These are phyloP conservation scores for Albizia julibrissin DNA, from an alignment of 306 rosid species.

Conservation along the genomic window DNA sequence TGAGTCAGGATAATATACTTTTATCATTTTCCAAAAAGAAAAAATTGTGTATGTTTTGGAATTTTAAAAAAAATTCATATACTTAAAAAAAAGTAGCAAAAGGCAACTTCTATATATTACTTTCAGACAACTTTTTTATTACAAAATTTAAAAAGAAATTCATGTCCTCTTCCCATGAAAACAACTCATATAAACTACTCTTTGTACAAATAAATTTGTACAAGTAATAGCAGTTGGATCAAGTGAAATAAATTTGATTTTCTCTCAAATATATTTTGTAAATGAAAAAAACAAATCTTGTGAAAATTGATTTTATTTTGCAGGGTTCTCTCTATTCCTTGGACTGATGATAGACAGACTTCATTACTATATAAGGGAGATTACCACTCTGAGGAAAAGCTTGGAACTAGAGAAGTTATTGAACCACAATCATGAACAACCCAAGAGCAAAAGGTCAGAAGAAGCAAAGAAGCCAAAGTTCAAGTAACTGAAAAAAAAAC, in stretches of 20 bases:
- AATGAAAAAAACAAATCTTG: not conserved
- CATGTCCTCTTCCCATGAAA: not conserved
- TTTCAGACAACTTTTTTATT: not conserved
- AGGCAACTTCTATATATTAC: not conserved
- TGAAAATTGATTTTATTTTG: not conserved
- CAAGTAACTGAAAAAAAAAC: not conserved
- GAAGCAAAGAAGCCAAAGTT: constrained; percentile 25
- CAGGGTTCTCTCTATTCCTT: constrained; percentile 70
- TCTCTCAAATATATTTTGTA: not conserved
- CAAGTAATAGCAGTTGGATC: not conserved
- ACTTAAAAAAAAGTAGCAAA: not conserved
- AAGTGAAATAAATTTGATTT: not conserved
- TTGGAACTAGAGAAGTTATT: constrained; percentile 34
- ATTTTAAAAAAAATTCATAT: not conserved
- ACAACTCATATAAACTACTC: not conserved
- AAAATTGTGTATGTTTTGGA: not conserved
- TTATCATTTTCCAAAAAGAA: not conserved
- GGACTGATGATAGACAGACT: constrained; percentile 67
- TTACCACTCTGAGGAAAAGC: constrained; percentile 44
- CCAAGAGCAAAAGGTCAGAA: constrained; percentile 9
- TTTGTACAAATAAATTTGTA: too few relatives aligned
- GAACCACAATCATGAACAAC: not conserved
- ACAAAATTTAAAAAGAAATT: not conserved
- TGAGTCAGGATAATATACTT: not conserved
- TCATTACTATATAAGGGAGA: constrained; percentile 59